These are phyloP conservation scores for Gossypium mustelinum DNA, from an alignment of 345 rosid genomes.

Conservation along the genomic window DNA sequence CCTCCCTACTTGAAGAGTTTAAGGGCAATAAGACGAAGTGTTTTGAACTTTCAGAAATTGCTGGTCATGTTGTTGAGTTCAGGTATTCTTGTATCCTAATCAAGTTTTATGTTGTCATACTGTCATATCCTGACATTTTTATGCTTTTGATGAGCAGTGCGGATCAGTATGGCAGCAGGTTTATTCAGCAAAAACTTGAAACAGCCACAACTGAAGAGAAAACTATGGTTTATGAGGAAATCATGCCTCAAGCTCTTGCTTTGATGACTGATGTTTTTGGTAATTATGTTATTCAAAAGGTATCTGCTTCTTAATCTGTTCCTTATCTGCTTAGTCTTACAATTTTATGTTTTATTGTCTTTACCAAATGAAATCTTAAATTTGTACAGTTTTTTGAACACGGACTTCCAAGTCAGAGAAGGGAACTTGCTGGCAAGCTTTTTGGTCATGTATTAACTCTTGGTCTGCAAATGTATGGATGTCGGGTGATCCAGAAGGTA, in stretches of 20 bases:
- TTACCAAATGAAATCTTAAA: neutral
- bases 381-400: conserved; percentile 56
- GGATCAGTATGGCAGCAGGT: conserved; percentile 69
- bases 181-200: conserved; percentile 1
- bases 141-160: conserved; percentile 34
- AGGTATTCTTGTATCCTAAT: conserved; percentile 33
- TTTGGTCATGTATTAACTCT: conserved; percentile 49
- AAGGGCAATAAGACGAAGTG: neutral
- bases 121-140: neutral
- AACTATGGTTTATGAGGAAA: conserved; percentile 57
- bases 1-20: conserved; percentile 22
- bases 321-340: neutral
- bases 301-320: conserved; percentile 16
- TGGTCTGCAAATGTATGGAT: conserved; percentile 69
- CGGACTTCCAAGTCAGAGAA: conserved; percentile 47
- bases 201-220: conserved; percentile 39
- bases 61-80: conserved; percentile 71
- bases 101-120: neutral
- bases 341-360: neutral
- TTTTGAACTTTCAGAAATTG: conserved; percentile 37
- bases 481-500: conserved; percentile 73
- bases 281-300: conserved; percentile 69
- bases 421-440: conserved; percentile 52
- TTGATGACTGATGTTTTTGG: conserved; percentile 75
- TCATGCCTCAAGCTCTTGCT: conserved; percentile 53